phyloP scores from a whole-genome alignment of 352 stramenopile genomes.

The Albugo candida region DNA sequence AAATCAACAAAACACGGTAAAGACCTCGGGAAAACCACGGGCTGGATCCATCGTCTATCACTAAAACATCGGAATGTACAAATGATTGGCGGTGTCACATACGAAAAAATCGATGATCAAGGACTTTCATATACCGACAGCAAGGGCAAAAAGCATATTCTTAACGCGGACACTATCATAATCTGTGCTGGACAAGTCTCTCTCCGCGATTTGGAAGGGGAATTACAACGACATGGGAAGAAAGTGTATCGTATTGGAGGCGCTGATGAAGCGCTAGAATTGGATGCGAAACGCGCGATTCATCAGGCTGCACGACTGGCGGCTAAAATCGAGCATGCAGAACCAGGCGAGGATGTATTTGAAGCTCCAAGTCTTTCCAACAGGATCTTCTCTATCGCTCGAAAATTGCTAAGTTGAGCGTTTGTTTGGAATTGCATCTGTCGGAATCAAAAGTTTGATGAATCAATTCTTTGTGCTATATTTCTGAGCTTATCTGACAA shows the following conservation, averaged over 20 bases:
- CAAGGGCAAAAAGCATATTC: conserved; percentile 52
- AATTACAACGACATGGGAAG: conserved; percentile 36
- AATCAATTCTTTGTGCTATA: not conserved
- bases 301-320: conserved; percentile 87
- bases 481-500: not conserved
- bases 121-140: conserved; percentile 88
- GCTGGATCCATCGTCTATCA: conserved; percentile 91
- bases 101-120: conserved; percentile 88
- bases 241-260: conserved; percentile 91
- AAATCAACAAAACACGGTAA: conserved; percentile 87
- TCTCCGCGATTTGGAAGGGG: conserved; percentile 72
- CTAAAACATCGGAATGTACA: conserved; percentile 83
- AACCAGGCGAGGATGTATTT: conserved; percentile 24
- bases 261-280: conserved; percentile 85
- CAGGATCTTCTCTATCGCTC: not conserved
- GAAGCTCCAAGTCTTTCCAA: conserved; percentile 1
- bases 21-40: conserved; percentile 88
- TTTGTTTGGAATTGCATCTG: not conserved
- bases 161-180: conserved; percentile 92
- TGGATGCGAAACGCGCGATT: conserved; percentile 95
- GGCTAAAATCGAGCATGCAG: conserved; percentile 63
- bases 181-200: conserved; percentile 91
- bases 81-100: conserved; percentile 86
- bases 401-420: not conserved
- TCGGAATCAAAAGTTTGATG: not conserved